Evolutionary conservation across 768 basidiomycete genomes (phyloP).

Genomic region (Leucocoprinus sp.): DNA sequence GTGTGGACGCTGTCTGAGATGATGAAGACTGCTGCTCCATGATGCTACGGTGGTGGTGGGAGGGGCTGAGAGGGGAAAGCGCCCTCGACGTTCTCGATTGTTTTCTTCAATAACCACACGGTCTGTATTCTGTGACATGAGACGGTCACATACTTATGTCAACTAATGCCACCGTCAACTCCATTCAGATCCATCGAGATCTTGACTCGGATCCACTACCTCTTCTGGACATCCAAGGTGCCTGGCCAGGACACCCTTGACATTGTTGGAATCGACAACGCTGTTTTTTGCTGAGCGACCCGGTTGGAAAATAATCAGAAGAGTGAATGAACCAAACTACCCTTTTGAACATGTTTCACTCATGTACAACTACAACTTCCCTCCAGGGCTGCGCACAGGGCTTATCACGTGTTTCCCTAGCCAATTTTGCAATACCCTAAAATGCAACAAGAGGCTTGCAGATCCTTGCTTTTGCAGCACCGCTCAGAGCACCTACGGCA

Average conservation of each 20-base stretch:
- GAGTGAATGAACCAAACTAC: too few relatives aligned
- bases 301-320: too few relatives aligned
- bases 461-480: too few relatives aligned
- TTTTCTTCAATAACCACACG: slow-evolving; percentile 9
- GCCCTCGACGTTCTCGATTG: slow-evolving; percentile 9
- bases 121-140: slow-evolving; percentile 7
- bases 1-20: slow-evolving; percentile 5
- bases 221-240: slow-evolving; percentile 3
- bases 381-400: too few relatives aligned
- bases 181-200: slow-evolving; percentile 11
- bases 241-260: slow-evolving; percentile 3
- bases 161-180: not conserved
- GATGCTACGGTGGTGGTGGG: slow-evolving; percentile 6
- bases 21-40: slow-evolving; percentile 9
- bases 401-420: too few relatives aligned
- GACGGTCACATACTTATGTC: not conserved
- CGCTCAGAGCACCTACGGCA: too few relatives aligned
- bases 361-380: too few relatives aligned
- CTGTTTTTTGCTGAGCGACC: too few relatives aligned
- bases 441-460: too few relatives aligned
- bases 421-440: too few relatives aligned
- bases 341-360: too few relatives aligned
- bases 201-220: slow-evolving; percentile 11
- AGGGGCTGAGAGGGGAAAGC: slow-evolving; percentile 7
- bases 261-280: not conserved